Evolutionary conservation across 2,329 filamentous ascomycete genomes (phyloP).

Genomic region (Eutypa lata): DNA sequence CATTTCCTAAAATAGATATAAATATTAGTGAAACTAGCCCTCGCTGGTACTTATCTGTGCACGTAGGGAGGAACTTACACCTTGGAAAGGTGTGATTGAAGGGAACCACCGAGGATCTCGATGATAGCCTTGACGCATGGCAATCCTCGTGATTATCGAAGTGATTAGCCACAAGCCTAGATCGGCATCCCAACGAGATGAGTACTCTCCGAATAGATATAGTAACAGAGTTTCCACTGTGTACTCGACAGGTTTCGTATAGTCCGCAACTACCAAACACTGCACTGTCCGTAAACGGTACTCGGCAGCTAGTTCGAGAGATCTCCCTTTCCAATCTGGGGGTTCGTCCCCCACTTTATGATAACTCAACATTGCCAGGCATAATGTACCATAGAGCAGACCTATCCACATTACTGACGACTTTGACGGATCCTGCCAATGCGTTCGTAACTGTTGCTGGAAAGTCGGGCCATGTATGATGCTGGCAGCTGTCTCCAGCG

Average conservation of each 20-base stretch:
- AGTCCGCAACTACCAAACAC: conserved; percentile 72
- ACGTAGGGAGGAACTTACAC: conserved; percentile 38
- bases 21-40: conserved; percentile 2
- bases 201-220: conserved; percentile 74
- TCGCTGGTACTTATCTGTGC: conserved; percentile 5
- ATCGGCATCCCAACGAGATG: conserved; percentile 70
- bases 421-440: conserved; percentile 71
- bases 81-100: conserved; percentile 69
- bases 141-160: conserved; percentile 53
- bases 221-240: conserved; percentile 77
- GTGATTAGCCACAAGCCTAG: conserved; percentile 60
- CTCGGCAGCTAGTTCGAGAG: conserved; percentile 56
- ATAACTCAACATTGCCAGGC: conserved; percentile 75
- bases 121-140: conserved; percentile 73
- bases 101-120: conserved; percentile 74
- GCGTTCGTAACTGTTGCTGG: conserved; percentile 62
- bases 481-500: conserved; percentile 65
- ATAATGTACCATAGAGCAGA: conserved; percentile 72
- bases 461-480: conserved; percentile 85
- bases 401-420: conserved; percentile 77
- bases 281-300: conserved; percentile 74
- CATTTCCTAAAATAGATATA: conserved; percentile 56
- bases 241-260: conserved; percentile 70
- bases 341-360: conserved; percentile 78
- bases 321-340: conserved; percentile 69